These are phyloP conservation scores for Fistulinella cinereoalba DNA, from an alignment of 1,284 basidiomycete species.

Conservation along the genomic window DNA sequence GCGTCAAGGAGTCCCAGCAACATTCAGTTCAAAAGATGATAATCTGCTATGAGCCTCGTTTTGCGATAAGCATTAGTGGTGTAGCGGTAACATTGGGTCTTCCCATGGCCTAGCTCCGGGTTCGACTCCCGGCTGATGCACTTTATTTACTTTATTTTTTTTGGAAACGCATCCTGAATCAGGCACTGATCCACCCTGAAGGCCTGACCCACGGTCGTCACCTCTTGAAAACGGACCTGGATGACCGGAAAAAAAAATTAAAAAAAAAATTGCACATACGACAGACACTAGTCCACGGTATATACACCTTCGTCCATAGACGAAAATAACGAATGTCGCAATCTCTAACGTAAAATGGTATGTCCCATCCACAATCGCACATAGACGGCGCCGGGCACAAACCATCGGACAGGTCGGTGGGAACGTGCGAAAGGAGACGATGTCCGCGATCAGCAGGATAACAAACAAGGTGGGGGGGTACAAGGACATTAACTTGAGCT, in stretches of 20 bases:
- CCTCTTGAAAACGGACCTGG: too few species aligned
- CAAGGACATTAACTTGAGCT: background rate
- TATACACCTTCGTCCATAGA: slow-evolving; percentile 11
- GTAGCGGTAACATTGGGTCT: slow-evolving; percentile 42
- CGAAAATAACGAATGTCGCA: slow-evolving; percentile 14
- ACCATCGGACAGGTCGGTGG: slow-evolving; percentile 4
- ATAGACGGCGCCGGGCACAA: background rate
- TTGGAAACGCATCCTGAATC: background rate
- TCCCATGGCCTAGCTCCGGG: slow-evolving; percentile 54
- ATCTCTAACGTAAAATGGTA: slow-evolving; percentile 12
- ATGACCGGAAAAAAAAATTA: too few species aligned
- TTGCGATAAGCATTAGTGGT: slow-evolving; percentile 38
- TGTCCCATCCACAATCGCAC: slow-evolving; percentile 3
- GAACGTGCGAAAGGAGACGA: slow-evolving; percentile 13
- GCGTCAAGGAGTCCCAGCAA: too few species aligned
- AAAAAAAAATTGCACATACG: slow-evolving; percentile 2
- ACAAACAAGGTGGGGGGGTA: background rate
- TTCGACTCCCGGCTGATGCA: slow-evolving; percentile 57
- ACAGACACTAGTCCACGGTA: slow-evolving; percentile 1
- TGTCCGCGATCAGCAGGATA: slow-evolving; percentile 7
- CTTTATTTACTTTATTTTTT: background rate
- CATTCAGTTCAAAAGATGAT: too few species aligned
- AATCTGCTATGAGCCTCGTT: too few species aligned
- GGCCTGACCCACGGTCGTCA: too few species aligned
- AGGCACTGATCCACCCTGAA: too few species aligned